Percentiles rank a stretch among this genome's conserved stretches.
Conservation (phyloP, 2,329 filamentous ascomycete genomes). For the Penicillium sp. region DNA sequence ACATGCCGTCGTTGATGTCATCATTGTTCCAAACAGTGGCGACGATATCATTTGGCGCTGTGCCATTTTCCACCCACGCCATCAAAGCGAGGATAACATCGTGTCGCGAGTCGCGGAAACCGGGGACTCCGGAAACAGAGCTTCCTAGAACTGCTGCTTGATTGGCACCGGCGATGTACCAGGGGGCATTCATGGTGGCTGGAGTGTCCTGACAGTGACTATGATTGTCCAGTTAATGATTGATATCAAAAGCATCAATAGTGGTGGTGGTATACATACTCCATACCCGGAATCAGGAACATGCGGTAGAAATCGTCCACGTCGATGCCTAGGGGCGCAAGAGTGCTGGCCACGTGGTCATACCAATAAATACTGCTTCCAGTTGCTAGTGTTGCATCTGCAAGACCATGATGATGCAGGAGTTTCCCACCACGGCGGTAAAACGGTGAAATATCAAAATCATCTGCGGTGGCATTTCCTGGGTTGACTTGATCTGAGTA, state of each 20-base stretch:
- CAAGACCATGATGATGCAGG: constrained; percentile 71
- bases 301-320: constrained; percentile 22
- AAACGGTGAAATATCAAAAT: background rate
- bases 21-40: constrained; percentile 24
- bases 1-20: background rate
- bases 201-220: constrained; percentile 34
- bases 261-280: no score
- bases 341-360: background rate
- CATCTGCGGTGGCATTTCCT: background rate
- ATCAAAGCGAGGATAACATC: constrained; percentile 34
- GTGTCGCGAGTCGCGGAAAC: constrained; percentile 29
- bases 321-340: background rate
- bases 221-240: no score
- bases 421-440: constrained; percentile 62
- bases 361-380: background rate
- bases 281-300: constrained; percentile 39
- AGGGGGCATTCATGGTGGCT: constrained; percentile 39
- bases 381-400: background rate
- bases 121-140: constrained; percentile 22
- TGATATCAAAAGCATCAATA: no score
- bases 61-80: constrained; percentile 36
- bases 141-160: constrained; percentile 21
- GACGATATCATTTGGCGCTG: constrained; percentile 32
- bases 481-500: background rate
- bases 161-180: constrained; percentile 43